Evolutionary conservation across 1,284 basidiomycete species (phyloP), one percentile per base, ranked within the genome.

Genomic region (Tylopilus sp.): DNA sequence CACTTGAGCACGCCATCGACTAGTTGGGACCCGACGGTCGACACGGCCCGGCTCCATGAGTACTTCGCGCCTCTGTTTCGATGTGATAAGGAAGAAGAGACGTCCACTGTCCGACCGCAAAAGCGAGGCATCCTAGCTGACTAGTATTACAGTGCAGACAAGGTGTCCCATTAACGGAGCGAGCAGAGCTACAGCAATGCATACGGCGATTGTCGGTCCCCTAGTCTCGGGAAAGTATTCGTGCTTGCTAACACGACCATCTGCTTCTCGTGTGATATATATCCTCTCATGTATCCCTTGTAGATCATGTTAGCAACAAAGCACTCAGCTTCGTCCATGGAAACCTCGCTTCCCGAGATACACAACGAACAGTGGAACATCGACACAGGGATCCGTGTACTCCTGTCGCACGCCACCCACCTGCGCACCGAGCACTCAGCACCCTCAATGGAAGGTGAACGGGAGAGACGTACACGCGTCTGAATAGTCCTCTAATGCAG

Each of bases 211-310:
- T 74, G 73, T 30, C 82, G 71, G 54, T 87, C 85, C 15, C 72
- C 77, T 8, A 84, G 60, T 48, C 73, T 72, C 6, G 95, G 94
- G 64, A 98, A 98, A 0, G 94, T 82, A 56, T 87, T 87, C 12
- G 78, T 80, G 55, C 84, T 82, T 1, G 90, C 84, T 44, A 99
- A 68, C 3, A 99, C 96, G 3, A 97, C 87, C 77, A 88, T 92
- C 70, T 92, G 86, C 66, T 89, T 89, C 64, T 92, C 91, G 64
- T 99, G 96, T 40, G 92, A 94, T 61, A 99, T 96, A 69, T 98
- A 98, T 5, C 96, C 96, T 50, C 89, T 81, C 66, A 98, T 86
- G 66, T 87, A 92, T 4, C 91, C 92, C 72, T 89, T 90, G 71
- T 86, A 92, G 35, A 98, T 89, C 86, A 96, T 89, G 63, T 93